Base-by-base conservation (phyloP, 2,329 filamentous ascomycete genomes). In the Aspergillus aculeatinus region DNA sequence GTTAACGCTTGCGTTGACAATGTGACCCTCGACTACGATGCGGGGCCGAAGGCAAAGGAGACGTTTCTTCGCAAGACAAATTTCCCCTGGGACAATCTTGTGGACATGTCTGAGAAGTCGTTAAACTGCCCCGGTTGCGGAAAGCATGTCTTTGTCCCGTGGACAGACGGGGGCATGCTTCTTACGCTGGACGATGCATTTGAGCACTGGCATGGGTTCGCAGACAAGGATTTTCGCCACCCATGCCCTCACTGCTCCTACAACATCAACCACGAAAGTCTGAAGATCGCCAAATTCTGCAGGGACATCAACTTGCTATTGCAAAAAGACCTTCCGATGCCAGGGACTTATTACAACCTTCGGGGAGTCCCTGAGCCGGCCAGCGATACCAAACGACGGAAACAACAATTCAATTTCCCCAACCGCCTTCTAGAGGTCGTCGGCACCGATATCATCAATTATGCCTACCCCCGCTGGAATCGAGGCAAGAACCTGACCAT, bases 281-380 rank as follows among this genome's bases (percentile, higher is more conserved):
- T 92, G 1, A 81, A 83, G n/a, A 81, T 87, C 1, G 79, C 74
- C 48, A 89, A 87, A 64, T 90, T 92, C 66, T 76, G 79, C 51
- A 74, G 71, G 14, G 88, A 92, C 66, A 73, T 83, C 5, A 70
- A 79, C 25, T 67, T 68, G 0, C 77, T 91, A 0, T 65, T 85
- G 3, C 60, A 73, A 3, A 65, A 79, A 3, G 66, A 79, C 14
- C 69, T 76, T 1, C 86, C 89, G 0, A 85, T 93, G 79, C 86
- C 88, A 0, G 89, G 90, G 1, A 92, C 89, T 0, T 71, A 91
- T 4, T 78, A 91, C 7, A 79, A 85, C 9, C 70, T 81, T 0
- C 71, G 75, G 1, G 89, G 89, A 0, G 72, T 77, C 16, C 84
- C 86, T 0, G 70, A 77, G 31, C 59, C 57, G 5, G 29, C 44